Evolutionary conservation across 2,329 filamentous ascomycete species (phyloP).

Genomic region (Talaromyces piceae): DNA sequence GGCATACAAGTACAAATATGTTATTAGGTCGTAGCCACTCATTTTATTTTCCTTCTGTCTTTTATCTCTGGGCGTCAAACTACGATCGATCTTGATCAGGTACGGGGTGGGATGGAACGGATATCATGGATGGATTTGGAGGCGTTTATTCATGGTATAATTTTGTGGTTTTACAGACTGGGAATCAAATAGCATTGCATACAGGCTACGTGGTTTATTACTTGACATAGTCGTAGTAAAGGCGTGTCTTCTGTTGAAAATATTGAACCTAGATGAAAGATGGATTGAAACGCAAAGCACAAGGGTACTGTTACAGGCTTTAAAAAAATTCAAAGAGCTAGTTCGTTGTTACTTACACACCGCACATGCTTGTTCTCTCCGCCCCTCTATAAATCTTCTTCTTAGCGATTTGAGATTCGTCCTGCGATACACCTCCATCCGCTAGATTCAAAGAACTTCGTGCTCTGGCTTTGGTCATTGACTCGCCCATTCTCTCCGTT

Average conservation of each 20-base stretch:
- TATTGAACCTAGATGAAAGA: no score
- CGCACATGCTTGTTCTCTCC: constrained; percentile 23
- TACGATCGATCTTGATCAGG: constrained; percentile 13
- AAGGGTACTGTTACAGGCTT: no score
- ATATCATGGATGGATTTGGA: not conserved
- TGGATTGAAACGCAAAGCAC: no score
- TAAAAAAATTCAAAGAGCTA: no score
- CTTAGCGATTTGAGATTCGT: constrained; percentile 13
- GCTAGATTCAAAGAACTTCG: constrained; percentile 21
- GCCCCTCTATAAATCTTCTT: constrained; percentile 23
- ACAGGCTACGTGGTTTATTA: no score
- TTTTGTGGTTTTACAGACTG: not conserved
- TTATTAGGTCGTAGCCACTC: constrained; percentile 9
- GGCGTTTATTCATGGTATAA: not conserved
- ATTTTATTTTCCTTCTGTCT: not conserved
- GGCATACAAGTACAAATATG: constrained; percentile 35
- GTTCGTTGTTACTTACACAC: no score
- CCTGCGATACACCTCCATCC: constrained; percentile 7
- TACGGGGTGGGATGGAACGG: constrained; percentile 15
- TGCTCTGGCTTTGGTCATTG: constrained; percentile 22
- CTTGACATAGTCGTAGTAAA: no score
- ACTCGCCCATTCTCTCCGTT: constrained; percentile 17
- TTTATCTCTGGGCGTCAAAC: not conserved
- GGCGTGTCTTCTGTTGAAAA: not conserved
- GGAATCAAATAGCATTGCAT: not conserved